These are phyloP conservation scores for Aspergillus thermomutatus DNA, from an alignment of 2,329 filamentous ascomycete species.

Conservation along the genomic window DNA sequence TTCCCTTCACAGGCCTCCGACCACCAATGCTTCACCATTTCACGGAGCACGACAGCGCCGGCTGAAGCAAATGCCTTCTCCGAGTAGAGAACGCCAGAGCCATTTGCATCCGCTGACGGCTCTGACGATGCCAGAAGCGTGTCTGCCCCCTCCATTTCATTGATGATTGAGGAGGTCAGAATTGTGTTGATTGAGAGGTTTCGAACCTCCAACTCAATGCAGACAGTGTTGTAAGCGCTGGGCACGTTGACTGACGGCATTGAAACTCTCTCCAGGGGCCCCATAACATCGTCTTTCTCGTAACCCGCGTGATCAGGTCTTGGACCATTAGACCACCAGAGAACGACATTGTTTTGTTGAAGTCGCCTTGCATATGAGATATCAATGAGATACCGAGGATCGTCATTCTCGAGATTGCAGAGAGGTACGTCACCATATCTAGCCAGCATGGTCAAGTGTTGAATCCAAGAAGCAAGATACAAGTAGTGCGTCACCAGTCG, in stretches of 20 bases:
- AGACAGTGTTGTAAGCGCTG: constrained; percentile 91
- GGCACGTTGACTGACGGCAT: constrained; percentile 94
- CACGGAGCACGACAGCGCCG: constrained; percentile 82
- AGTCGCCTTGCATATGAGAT: constrained; percentile 88
- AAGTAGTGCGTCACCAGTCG: constrained; percentile 86
- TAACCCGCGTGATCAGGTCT: constrained; percentile 93
- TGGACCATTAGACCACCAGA: constrained; percentile 92
- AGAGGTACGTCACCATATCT: constrained; percentile 91
- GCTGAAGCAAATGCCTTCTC: constrained; percentile 93
- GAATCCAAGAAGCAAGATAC: constrained; percentile 86
- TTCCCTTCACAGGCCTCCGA: constrained; percentile 85
- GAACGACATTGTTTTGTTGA: constrained; percentile 84
- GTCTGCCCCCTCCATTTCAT: constrained; percentile 88
- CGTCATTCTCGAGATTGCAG: constrained; percentile 91
- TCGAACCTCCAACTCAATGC: constrained; percentile 88
- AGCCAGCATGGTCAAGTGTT: constrained; percentile 81
- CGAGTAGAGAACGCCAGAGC: constrained; percentile 69
- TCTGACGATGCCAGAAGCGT: constrained; percentile 78
- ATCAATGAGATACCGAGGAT: constrained; percentile 92
- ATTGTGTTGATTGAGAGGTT: constrained; percentile 98
- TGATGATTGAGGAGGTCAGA: constrained; percentile 91
- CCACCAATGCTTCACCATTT: constrained; percentile 99
- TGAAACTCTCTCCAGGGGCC: constrained; percentile 76
- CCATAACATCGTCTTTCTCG: constrained; percentile 84
- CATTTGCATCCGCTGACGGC: constrained; percentile 58